A percentile compares a stretch with the other conserved stretches of the same genome.
phyloP scores from a whole-genome alignment of 2,329 filamentous ascomycete genomes.

The Alternaria angustiovoidea region DNA sequence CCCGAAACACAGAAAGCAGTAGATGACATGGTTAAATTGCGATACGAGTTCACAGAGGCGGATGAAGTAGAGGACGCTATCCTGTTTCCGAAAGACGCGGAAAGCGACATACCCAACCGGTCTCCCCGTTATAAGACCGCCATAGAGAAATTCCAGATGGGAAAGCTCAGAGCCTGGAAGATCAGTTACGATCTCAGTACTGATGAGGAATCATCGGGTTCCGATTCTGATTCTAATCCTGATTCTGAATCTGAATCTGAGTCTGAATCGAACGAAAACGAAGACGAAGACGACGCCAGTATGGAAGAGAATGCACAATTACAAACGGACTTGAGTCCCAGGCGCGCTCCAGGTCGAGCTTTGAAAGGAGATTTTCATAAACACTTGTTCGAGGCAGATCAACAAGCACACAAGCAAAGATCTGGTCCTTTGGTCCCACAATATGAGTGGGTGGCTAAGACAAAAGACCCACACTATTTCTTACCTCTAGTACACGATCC shows the following conservation, averaged over 20 bases:
- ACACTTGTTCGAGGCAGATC: neutral
- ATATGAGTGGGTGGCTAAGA: neutral
- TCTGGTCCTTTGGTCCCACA: neutral
- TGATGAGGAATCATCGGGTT: constrained; percentile 24
- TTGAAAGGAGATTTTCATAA: neutral
- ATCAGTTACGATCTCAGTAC: constrained; percentile 30
- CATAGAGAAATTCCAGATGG: constrained; percentile 34
- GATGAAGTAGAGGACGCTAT: constrained; percentile 54
- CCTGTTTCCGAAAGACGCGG: constrained; percentile 49
- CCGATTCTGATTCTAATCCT: constrained; percentile 9
- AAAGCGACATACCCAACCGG: constrained; percentile 26
- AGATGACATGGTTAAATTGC: constrained; percentile 24
- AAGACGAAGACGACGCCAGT: constrained; percentile 9
- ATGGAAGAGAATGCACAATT: constrained; percentile 13
- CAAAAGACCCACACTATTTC: constrained; percentile 23
- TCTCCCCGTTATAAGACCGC: constrained; percentile 26
- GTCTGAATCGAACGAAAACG: neutral
- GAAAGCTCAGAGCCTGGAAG: constrained; percentile 10
- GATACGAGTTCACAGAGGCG: constrained; percentile 48
- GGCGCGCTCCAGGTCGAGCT: constrained; percentile 5
- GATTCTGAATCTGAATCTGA: neutral
- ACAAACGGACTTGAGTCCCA: neutral
- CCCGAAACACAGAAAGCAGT: constrained; percentile 21
- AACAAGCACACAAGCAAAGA: neutral
- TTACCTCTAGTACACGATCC: constrained; percentile 24